Conservation (phyloP, 768 basidiomycete species). For the Psilocybe subaeruginosa region DNA sequence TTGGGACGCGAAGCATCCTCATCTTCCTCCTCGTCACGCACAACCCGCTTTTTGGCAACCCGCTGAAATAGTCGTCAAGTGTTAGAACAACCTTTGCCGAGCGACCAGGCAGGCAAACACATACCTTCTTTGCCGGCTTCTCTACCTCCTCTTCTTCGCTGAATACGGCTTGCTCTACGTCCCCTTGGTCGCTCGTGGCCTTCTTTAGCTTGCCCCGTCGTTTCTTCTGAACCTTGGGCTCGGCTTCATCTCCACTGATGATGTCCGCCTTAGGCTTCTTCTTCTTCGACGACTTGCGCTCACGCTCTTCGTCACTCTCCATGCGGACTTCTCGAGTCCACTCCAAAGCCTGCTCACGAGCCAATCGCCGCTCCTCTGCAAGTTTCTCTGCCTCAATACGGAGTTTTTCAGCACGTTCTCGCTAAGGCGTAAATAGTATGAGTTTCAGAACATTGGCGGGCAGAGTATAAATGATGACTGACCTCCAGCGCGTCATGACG, state of each 20-base stretch:
- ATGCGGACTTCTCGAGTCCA: slow-evolving; percentile 74
- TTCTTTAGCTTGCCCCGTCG: slow-evolving; percentile 71
- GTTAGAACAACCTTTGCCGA: neutral
- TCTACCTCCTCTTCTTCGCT: slow-evolving; percentile 72
- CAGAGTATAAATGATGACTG: slow-evolving; percentile 20
- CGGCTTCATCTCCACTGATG: slow-evolving; percentile 51
- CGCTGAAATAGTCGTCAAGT: slow-evolving; percentile 37
- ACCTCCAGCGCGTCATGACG: slow-evolving; percentile 71
- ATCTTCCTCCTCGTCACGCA: slow-evolving; percentile 82
- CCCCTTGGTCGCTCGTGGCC: slow-evolving; percentile 51
- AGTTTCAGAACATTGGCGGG: neutral
- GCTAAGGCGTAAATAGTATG: slow-evolving; percentile 39
- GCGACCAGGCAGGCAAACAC: slow-evolving; percentile 8
- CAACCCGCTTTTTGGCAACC: slow-evolving; percentile 69
- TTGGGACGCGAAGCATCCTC: slow-evolving; percentile 63
- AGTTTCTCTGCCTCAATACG: slow-evolving; percentile 75
- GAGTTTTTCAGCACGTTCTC: slow-evolving; percentile 61
- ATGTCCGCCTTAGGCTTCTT: slow-evolving; percentile 57
- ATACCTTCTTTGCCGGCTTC: slow-evolving; percentile 72
- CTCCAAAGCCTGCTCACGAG: slow-evolving; percentile 77
- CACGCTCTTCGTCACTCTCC: slow-evolving; percentile 82
- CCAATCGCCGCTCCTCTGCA: slow-evolving; percentile 76
- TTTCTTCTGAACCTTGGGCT: slow-evolving; percentile 65
- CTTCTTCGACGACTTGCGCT: slow-evolving; percentile 60
- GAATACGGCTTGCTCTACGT: slow-evolving; percentile 68